Evolutionary conservation across 495 filamentous ascomycete species (phyloP), one percentile per base, ranked within the genome.

Genomic region (Penicillium simplicissimum): DNA sequence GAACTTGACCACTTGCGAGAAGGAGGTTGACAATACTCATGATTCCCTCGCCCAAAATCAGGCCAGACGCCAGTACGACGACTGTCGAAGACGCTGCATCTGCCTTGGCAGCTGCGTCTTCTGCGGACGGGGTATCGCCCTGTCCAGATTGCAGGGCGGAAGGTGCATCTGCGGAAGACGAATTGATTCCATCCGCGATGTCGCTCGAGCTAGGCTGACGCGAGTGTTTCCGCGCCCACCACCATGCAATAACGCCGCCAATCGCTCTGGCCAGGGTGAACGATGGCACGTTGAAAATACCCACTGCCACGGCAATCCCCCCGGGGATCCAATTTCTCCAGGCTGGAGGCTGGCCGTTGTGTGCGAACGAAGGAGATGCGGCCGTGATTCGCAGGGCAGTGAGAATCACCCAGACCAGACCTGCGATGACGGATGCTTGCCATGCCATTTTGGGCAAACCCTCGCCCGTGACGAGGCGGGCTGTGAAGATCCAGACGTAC

Each of bases 401-500:
- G 0, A 87, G 78, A 2, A 81, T 62, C 0, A 88, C 84, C 68
- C 92, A 97, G 1, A 94, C 66, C 8, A 82, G 60, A 0, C 87
- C 93, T 37, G 88, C 87, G 6, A 87, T 84, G 2, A 87, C 70
- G 13, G 94, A 90, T 70, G 86, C 96, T 61, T 90, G 86, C 76
- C 84, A 83, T 1, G 91, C 92, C 85, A 90, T 90, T 0, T 83
- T 76, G 4, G 95, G 96, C 34, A 98, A 74, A 0, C 95, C 96
- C 67, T 96, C 82, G 14, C 95, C 95, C 0, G 91, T 97, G n/a
- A 99, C 92, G 9, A 99, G 82, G 15, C 95, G 78, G 15, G 96
- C 95, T 0, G 95, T 97, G 71, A 96, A 96, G 51, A 98, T 90
- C 95, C 95, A 99, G 14, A 98, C 92, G 71, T 91, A 96, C 0